These are phyloP conservation scores for Solanum ossicruentum DNA, from an alignment of 257 asterid genomes.

Conservation along the genomic window DNA sequence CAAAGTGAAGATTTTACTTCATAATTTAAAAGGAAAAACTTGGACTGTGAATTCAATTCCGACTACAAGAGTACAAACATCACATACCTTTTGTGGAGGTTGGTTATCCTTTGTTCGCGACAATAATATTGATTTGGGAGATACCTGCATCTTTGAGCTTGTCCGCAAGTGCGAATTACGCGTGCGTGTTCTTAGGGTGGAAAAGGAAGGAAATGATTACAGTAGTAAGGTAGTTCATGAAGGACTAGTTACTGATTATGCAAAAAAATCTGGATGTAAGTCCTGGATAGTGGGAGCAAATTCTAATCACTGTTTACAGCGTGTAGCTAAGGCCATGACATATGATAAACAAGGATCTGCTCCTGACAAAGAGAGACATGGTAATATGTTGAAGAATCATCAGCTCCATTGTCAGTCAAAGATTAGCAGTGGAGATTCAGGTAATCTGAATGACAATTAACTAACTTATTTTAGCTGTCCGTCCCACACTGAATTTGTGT, in stretches of 20 bases:
- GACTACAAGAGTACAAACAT: slow-evolving; percentile 71
- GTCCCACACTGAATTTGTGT: not conserved
- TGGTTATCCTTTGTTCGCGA: slow-evolving; percentile 93
- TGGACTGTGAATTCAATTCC: slow-evolving; percentile 92
- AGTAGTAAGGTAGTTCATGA: slow-evolving; percentile 29
- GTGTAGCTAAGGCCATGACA: not conserved
- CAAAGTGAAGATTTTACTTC: slow-evolving; percentile 69
- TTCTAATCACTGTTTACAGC: slow-evolving; percentile 14
- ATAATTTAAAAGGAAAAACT: slow-evolving; percentile 59
- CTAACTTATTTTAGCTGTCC: not conserved
- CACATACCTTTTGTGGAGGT: slow-evolving; percentile 95
- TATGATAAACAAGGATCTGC: slow-evolving; percentile 5
- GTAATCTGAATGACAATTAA: slow-evolving; percentile 9
- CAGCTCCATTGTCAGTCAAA: slow-evolving; percentile 16
- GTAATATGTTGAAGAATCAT: slow-evolving; percentile 12
- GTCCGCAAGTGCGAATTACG: slow-evolving; percentile 52
- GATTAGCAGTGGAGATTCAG: slow-evolving; percentile 29
- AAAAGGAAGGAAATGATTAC: slow-evolving; percentile 40
- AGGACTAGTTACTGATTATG: slow-evolving; percentile 18
- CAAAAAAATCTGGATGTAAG: slow-evolving; percentile 36
- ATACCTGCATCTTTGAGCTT: slow-evolving; percentile 86
- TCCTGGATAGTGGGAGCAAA: slow-evolving; percentile 27
- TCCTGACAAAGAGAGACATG: slow-evolving; percentile 5
- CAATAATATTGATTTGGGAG: slow-evolving; percentile 57
- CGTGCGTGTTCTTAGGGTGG: slow-evolving; percentile 63